Conservation (phyloP, 768 basidiomycete species). For the Lactarius tabidus region DNA sequence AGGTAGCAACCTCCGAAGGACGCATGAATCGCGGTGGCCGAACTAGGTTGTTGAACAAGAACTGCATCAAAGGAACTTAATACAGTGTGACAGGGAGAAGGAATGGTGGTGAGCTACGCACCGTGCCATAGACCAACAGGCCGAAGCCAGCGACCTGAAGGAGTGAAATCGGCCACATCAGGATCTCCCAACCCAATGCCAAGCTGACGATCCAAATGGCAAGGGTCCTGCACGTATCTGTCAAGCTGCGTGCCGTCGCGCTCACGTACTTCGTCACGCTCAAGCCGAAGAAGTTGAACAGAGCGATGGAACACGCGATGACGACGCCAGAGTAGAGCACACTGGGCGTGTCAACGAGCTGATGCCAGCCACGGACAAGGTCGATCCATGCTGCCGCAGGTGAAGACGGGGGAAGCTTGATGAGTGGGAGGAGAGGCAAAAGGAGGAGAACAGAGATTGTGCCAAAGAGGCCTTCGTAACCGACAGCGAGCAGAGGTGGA, state of each 20-base stretch:
- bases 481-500: conserved; percentile 88
- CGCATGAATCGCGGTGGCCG: conserved; percentile 59
- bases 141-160: conserved; percentile 83
- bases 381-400: conserved; percentile 72
- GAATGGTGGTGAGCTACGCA: conserved; percentile 34
- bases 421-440: conserved; percentile 75
- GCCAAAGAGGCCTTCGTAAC: conserved; percentile 92
- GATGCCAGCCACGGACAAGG: conserved; percentile 81
- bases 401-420: conserved; percentile 56
- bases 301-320: conserved; percentile 48
- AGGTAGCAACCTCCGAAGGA: conserved; percentile 34
- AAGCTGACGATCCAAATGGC: conserved; percentile 95
- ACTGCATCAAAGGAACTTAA: conserved; percentile 39
- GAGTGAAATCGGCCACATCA: conserved; percentile 77
- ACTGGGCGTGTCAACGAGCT: conserved; percentile 74
- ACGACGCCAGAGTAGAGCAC: conserved; percentile 45
- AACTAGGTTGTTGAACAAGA: conserved; percentile 88
- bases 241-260: conserved; percentile 86
- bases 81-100: conserved; percentile 15
- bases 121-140: conserved; percentile 89
- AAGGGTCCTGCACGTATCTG: conserved; percentile 93
- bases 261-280: conserved; percentile 92
- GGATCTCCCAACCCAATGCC: conserved; percentile 83
- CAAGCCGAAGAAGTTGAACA: conserved; percentile 72
- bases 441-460: conserved; percentile 69